phyloP scores from a whole-genome alignment of 1,284 basidiomycete species.

The Blastosporella zonata region DNA sequence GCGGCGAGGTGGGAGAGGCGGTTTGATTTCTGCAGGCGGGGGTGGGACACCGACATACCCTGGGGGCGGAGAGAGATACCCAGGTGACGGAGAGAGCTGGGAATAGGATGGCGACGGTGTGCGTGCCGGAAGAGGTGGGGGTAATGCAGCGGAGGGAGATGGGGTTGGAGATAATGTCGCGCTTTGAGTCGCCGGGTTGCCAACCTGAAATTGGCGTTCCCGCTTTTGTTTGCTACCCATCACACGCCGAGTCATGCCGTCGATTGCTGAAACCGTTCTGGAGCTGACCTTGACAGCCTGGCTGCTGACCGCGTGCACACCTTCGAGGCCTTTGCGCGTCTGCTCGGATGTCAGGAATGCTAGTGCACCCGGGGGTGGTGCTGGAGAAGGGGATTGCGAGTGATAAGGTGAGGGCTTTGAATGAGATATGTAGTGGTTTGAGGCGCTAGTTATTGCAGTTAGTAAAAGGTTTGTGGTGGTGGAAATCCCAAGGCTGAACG shows the following conservation, averaged over 20 bases:
- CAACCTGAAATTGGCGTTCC: conserved; percentile 12
- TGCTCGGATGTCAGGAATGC: conserved; percentile 59
- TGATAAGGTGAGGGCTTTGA: conserved; percentile 47
- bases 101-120: conserved; percentile 22
- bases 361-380: conserved; percentile 41
- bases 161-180: conserved; percentile 1
- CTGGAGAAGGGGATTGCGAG: conserved; percentile 18
- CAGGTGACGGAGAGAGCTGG: conserved; percentile 2
- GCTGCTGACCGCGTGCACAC: conserved; percentile 62
- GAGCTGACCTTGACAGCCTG: conserved; percentile 66
- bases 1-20: conserved; percentile 37
- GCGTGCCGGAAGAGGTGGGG: conserved; percentile 23
- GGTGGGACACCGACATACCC: conserved; percentile 7
- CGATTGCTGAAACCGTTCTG: conserved; percentile 61
- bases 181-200: not conserved
- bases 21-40: conserved; percentile 23
- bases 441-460: conserved; percentile 59
- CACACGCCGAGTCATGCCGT: conserved; percentile 55
- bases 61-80: conserved; percentile 21
- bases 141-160: not conserved
- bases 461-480: conserved; percentile 63
- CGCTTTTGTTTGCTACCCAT: conserved; percentile 37
- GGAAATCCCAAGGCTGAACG: conserved; percentile 62
- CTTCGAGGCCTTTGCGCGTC: conserved; percentile 56
- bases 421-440: conserved; percentile 60